Conservation (phyloP, 371 early-diverging fungal species). For the Actinomortierella ambigua region DNA sequence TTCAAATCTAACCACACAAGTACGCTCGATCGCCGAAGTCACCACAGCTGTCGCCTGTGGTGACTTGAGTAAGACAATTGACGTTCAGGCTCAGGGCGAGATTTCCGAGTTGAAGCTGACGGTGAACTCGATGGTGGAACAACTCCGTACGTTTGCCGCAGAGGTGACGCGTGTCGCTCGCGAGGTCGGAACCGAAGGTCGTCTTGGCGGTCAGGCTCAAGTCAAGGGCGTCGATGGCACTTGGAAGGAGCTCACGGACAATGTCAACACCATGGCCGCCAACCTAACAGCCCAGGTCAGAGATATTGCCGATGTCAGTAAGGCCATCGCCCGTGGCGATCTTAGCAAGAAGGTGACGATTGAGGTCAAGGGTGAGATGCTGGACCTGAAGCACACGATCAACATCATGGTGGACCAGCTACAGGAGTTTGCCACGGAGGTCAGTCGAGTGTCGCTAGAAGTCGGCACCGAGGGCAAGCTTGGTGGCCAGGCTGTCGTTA, state of each 20-base stretch:
- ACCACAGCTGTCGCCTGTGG: constrained; percentile 56
- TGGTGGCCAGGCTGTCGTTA: constrained; percentile 50
- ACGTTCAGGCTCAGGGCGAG: constrained; percentile 51
- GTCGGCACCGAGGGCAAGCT: constrained; percentile 61
- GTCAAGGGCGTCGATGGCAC: constrained; percentile 66
- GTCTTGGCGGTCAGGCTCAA: constrained; percentile 59
- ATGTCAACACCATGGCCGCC: constrained; percentile 58
- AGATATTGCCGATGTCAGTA: constrained; percentile 46
- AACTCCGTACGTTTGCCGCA: constrained; percentile 60
- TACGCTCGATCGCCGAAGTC: constrained; percentile 57
- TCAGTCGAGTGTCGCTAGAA: constrained; percentile 61
- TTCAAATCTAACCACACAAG: constrained; percentile 52
- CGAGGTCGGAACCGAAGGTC: constrained; percentile 68
- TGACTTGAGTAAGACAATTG: constrained; percentile 51
- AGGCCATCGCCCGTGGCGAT: constrained; percentile 54
- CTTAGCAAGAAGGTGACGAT: constrained; percentile 60
- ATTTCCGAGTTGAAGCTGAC: constrained; percentile 54
- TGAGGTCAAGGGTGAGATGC: constrained; percentile 55
- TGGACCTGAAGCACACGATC: constrained; percentile 59
- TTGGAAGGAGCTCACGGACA: constrained; percentile 67
- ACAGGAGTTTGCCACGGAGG: constrained; percentile 51
- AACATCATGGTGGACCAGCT: constrained; percentile 66
- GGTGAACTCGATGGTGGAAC: constrained; percentile 64
- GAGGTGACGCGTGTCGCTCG: constrained; percentile 69
- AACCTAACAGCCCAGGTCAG: constrained; percentile 48